Conservation (phyloP, 352 stramenopile genomes). For the Pythium oligandrum region DNA sequence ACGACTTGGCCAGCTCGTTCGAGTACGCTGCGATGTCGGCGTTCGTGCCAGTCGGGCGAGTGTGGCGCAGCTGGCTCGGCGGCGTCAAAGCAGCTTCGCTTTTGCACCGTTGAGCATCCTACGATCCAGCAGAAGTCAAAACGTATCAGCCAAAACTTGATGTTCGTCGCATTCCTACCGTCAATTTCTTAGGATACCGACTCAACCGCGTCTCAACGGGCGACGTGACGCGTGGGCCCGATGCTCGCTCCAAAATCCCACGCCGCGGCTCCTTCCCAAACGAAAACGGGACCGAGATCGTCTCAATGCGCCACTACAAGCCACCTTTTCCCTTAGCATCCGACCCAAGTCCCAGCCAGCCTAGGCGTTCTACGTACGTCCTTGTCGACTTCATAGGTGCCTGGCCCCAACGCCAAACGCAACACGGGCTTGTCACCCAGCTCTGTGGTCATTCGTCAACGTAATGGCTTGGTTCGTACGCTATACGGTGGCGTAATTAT, state of each 20-base stretch:
- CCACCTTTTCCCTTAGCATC: not conserved
- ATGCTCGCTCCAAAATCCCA: slow-evolving; percentile 36
- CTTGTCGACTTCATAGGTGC: slow-evolving; percentile 47
- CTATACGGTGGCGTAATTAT: too few species aligned
- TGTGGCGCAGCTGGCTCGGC: slow-evolving; percentile 1
- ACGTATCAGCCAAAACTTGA: too few species aligned
- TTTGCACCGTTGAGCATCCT: slow-evolving; percentile 6
- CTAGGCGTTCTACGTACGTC: slow-evolving; percentile 22
- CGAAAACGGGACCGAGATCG: slow-evolving; percentile 35
- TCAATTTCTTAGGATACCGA: too few species aligned
- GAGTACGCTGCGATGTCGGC: slow-evolving; percentile 19
- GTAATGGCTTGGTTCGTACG: too few species aligned
- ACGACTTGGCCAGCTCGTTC: slow-evolving; percentile 52
- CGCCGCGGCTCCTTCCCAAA: slow-evolving; percentile 40
- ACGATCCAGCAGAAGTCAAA: too few species aligned
- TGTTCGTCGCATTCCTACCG: too few species aligned
- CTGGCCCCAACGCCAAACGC: slow-evolving; percentile 34
- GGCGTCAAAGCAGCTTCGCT: slow-evolving; percentile 15
- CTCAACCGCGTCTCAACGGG: not conserved
- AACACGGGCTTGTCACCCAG: too few species aligned
- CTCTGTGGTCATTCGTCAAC: too few species aligned
- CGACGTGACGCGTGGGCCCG: slow-evolving; percentile 1
- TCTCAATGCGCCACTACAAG: slow-evolving; percentile 36
- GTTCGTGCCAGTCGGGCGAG: not conserved
- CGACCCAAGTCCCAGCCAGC: not conserved